phyloP scores from a whole-genome alignment of 1,284 basidiomycete genomes.

The Tetrapyrgos nigripes region DNA sequence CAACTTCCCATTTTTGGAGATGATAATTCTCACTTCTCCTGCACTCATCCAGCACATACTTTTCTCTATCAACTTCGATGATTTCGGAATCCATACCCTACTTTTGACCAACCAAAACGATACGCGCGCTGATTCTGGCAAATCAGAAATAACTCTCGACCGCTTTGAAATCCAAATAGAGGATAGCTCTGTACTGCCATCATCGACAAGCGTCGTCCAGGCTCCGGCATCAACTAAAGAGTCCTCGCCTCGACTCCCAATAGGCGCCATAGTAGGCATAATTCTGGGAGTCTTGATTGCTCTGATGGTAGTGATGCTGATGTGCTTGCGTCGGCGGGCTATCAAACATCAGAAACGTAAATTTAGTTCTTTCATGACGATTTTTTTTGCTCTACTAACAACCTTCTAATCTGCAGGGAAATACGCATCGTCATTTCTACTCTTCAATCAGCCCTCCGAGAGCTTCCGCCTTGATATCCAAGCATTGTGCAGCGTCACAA shows the following conservation, averaged over 20 bases:
- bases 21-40: too few relatives aligned
- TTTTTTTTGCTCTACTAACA: too few relatives aligned
- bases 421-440: too few relatives aligned
- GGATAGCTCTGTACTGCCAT: not conserved
- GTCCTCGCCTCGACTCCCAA: not conserved
- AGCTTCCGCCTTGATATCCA: too few relatives aligned
- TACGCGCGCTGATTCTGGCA: constrained; percentile 19
- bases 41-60: not conserved
- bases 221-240: not conserved
- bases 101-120: constrained; percentile 5
- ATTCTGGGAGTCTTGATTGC: too few relatives aligned
- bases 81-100: not conserved
- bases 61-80: not conserved
- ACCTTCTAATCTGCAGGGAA: too few relatives aligned
- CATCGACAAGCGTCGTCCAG: not conserved
- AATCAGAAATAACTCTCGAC: constrained; percentile 36
- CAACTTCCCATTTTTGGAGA: not conserved
- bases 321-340: too few relatives aligned
- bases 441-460: too few relatives aligned
- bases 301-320: too few relatives aligned
- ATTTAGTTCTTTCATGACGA: too few relatives aligned
- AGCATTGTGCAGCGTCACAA: too few relatives aligned
- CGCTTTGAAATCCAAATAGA: constrained; percentile 31
- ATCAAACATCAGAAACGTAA: too few relatives aligned
- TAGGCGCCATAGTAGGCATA: not conserved